Conservation (phyloP, 2,329 filamentous ascomycete genomes). For the Fusarium nodosum region DNA sequence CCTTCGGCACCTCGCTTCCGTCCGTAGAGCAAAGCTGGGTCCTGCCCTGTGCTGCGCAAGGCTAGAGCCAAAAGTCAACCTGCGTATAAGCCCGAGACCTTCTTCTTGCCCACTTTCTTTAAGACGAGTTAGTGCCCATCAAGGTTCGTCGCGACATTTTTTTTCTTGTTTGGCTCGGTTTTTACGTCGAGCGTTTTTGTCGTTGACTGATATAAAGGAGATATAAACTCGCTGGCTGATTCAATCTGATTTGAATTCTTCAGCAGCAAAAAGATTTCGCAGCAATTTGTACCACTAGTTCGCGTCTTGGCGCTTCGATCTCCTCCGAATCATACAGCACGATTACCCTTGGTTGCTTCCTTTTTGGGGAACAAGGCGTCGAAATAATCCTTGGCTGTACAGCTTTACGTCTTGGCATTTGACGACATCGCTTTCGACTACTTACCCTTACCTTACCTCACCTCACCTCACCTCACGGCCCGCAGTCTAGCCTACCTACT, state of each 20-base stretch:
- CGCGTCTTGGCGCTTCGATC: slow-evolving; percentile 37
- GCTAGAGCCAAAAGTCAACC: slow-evolving; percentile 10
- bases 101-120: slow-evolving; percentile 24
- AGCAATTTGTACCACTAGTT: slow-evolving; percentile 19
- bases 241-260: slow-evolving; percentile 9
- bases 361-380: slow-evolving; percentile 39
- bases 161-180: slow-evolving; percentile 1
- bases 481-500: neutral
- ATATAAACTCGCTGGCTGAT: slow-evolving; percentile 17
- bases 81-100: slow-evolving; percentile 15
- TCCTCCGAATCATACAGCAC: slow-evolving; percentile 39
- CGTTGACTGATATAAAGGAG: slow-evolving; percentile 23
- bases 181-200: neutral
- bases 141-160: slow-evolving; percentile 29
- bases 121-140: slow-evolving; percentile 38
- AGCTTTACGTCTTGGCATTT: slow-evolving; percentile 40
- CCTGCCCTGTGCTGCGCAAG: slow-evolving; percentile 14
- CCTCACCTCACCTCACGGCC: slow-evolving; percentile 16
- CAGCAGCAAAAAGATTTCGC: slow-evolving; percentile 14
- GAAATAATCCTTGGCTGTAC: slow-evolving; percentile 31
- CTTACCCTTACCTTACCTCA: slow-evolving; percentile 5
- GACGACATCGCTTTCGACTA: slow-evolving; percentile 30
- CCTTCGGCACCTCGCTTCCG: slow-evolving; percentile 46
- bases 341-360: slow-evolving; percentile 37
- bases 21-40: slow-evolving; percentile 7